phyloP scores from a whole-genome alignment of 805 yeast species.

The Priceomyces medius region DNA sequence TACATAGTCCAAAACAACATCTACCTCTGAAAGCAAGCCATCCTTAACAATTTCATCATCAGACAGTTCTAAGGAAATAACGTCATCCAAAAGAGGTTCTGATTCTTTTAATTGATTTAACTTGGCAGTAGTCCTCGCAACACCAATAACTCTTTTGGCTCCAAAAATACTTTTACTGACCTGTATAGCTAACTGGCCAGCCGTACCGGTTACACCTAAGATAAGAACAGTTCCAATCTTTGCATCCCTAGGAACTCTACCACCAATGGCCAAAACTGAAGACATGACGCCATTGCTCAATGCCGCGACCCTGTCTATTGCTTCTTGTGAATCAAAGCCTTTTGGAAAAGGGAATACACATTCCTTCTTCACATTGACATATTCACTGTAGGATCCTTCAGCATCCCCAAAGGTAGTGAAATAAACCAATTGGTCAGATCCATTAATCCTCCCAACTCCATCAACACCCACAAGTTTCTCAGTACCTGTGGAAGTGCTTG shows the following conservation, averaged over 20 bases:
- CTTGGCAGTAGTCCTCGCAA: not conserved
- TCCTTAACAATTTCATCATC: not conserved
- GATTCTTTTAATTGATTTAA: not conserved
- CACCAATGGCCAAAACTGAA: not conserved
- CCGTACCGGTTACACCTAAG: conserved; percentile 5
- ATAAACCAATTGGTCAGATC: conserved; percentile 2
- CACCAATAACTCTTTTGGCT: conserved; percentile 3
- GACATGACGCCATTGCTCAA: conserved; percentile 4
- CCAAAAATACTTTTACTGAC: conserved; percentile 1
- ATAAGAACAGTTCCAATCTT: conserved; percentile 1
- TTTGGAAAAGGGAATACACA: conserved; percentile 1
- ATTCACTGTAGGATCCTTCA: conserved; percentile 4
- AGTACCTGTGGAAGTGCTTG: not conserved
- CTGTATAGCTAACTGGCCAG: conserved; percentile 4
- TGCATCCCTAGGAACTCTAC: not conserved
- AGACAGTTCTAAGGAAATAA: not conserved
- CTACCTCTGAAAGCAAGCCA: not conserved
- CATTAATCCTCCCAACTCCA: conserved; percentile 5
- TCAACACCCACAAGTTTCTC: conserved; percentile 5
- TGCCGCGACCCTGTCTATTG: conserved; percentile 4
- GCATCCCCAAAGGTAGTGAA: conserved; percentile 4
- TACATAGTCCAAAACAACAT: conserved; percentile 2
- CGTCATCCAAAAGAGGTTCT: conserved; percentile 2
- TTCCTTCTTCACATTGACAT: conserved; percentile 2
- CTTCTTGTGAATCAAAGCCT: conserved; percentile 1